Base-by-base conservation (phyloP, 106 monocot species). In the Chionographis japonica region DNA sequence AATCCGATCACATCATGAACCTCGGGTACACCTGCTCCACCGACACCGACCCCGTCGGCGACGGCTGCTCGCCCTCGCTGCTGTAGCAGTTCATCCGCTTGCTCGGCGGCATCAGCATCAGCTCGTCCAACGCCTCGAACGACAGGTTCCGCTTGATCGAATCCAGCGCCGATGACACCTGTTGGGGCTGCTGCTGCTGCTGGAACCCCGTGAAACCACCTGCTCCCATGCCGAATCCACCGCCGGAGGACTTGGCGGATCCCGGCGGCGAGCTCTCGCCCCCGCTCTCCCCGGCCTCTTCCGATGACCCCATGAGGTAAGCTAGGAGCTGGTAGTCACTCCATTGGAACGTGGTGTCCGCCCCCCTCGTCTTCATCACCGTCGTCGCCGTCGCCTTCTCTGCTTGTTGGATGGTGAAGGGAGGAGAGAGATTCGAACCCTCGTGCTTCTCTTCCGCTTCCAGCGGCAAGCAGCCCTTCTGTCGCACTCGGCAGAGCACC, bases 401-500 rank as follows among this genome's bases (percentile, higher is more conserved):
- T 39, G 8, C 8, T 4, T 41, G 3, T 7, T 53, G 2, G 18
- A 7, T 1, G 42, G 37, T 14, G 56, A 19, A 20, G 3, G 15
- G 14, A 1, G 4, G 3, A 2, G 4, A 6, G 12, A 37, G 15
- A n/a, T 18, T 74, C 58, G 15, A 6, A 9, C 8, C 50, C 16
- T 36, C 40, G 0, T 20, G 43, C 2, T 40, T 60, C 49, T 72
- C 62, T 3, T 57, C 67, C 0, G 59, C 43, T 50, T 68, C 65
- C 17, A 4, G 2, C 2, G 58, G 67, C 4, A 27, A 18, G 53
- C 14, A 1, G 16, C 71, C 72, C 50, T 68, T 81, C 3, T 77
- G 61, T 12, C 76, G 72, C 12, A 81, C 76, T 52, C 81, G 76
- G 18, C 81, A 81, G 7, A 80, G 74, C 16, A 80, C 80, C 80